These are phyloP conservation scores for Colletotrichum limetticola DNA, from an alignment of 2,329 filamentous ascomycete species.

Conservation along the genomic window DNA sequence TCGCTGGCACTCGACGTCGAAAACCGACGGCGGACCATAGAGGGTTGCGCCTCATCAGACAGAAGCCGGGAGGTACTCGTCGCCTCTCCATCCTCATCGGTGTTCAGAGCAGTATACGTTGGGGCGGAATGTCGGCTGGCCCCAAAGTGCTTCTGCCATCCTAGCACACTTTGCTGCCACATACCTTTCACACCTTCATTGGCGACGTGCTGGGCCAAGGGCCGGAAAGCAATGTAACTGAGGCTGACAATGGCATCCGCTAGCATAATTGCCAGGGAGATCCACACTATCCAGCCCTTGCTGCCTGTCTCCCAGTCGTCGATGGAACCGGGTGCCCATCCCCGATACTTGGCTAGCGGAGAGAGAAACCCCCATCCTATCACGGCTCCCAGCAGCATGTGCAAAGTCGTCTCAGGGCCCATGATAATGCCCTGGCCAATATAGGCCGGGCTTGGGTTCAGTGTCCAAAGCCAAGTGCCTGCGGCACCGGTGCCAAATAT, in stretches of 20 bases:
- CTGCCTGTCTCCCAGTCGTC: conserved; percentile 91
- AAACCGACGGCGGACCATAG: not conserved
- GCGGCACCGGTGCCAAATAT: conserved; percentile 83
- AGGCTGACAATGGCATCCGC: conserved; percentile 92
- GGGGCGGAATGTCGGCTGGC: not conserved
- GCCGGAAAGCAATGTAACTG: conserved; percentile 77
- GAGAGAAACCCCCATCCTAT: conserved; percentile 93
- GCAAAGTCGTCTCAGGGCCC: conserved; percentile 93
- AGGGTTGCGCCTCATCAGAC: not conserved
- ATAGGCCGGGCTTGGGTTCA: conserved; percentile 97
- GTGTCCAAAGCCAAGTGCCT: conserved; percentile 88
- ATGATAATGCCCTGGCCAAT: conserved; percentile 98
- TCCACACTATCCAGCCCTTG: conserved; percentile 99
- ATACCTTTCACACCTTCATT: not conserved
- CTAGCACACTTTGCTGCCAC: not conserved
- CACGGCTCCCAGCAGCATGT: conserved; percentile 92
- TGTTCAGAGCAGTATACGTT: conserved; percentile 21
- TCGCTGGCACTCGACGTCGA: not conserved
- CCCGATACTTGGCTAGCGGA: conserved; percentile 83
- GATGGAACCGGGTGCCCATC: conserved; percentile 91
- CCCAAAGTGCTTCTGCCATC: not conserved
- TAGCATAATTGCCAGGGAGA: conserved; percentile 95
- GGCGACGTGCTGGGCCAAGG: conserved; percentile 50
- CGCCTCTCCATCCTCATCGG: conserved; percentile 16
- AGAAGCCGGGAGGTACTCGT: conserved; percentile 16